Evolutionary conservation across 164 flowering plant genomes (phyloP).

Genomic region (Umbilicus rupestris): DNA sequence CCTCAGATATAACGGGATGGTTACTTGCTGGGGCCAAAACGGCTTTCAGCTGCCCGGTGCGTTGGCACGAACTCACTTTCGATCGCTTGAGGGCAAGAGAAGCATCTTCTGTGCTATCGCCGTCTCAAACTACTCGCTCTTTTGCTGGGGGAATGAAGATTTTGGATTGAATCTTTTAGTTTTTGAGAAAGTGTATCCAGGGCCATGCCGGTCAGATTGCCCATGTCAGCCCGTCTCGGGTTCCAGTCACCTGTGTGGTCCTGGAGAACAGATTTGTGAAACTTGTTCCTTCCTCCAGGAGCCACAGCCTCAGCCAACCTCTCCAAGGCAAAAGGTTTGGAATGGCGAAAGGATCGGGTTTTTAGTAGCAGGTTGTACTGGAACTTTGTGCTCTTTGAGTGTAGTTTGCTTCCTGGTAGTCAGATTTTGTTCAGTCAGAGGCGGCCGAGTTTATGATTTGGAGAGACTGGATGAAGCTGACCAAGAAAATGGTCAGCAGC

Average conservation of each 20-base stretch:
- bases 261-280: conserved; percentile 26
- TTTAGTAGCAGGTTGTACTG: conserved; percentile 53
- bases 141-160: conserved; percentile 56
- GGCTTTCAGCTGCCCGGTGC: conserved; percentile 34
- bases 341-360: conserved; percentile 33
- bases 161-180: conserved; percentile 21
- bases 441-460: conserved; percentile 63
- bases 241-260: conserved; percentile 23
- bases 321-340: conserved; percentile 11
- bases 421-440: conserved; percentile 23
- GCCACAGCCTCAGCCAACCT: background rate
- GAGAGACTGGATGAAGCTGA: conserved; percentile 44
- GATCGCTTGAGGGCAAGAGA: conserved; percentile 33
- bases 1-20: conserved; percentile 26
- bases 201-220: conserved; percentile 38
- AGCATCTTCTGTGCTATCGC: conserved; percentile 55
- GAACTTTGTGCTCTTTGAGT: conserved; percentile 23
- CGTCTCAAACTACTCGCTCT: conserved; percentile 26
- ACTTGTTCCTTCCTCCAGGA: conserved; percentile 12
- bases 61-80: conserved; percentile 21
- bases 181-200: conserved; percentile 42
- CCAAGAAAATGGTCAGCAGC: background rate
- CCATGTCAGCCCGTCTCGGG: conserved; percentile 20
- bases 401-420: conserved; percentile 19
- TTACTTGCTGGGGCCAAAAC: conserved; percentile 61